Conservation (phyloP, 1,284 basidiomycete species). For the Lentinus polychrous region DNA sequence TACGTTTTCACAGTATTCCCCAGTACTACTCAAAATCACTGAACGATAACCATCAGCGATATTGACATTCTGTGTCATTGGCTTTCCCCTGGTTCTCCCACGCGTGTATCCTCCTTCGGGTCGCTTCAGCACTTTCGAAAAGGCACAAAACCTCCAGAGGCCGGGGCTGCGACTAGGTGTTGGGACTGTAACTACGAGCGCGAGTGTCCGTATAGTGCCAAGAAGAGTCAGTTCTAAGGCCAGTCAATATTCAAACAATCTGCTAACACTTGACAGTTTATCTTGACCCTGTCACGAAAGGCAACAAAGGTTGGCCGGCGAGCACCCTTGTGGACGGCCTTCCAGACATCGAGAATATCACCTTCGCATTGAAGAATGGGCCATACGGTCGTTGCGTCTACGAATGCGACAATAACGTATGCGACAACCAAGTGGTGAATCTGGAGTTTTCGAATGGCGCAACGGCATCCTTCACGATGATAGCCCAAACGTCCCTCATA, state of each 20-base stretch:
- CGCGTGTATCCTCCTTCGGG: conserved; percentile 76
- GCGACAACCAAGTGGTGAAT: conserved; percentile 53
- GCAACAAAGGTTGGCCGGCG: conserved; percentile 57
- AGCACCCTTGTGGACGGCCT: conserved; percentile 66
- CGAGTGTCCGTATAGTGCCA: conserved; percentile 79
- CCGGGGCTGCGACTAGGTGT: conserved; percentile 63
- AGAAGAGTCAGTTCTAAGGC: conserved; percentile 50
- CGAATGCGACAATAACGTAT: conserved; percentile 65
- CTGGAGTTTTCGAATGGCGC: conserved; percentile 70
- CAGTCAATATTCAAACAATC: conserved; percentile 3
- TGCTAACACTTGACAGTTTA: conserved; percentile 44
- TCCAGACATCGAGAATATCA: conserved; percentile 73
- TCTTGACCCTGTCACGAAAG: conserved; percentile 54
- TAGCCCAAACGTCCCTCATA: conserved; percentile 61
- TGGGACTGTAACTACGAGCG: conserved; percentile 66
- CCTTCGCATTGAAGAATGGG: conserved; percentile 31
- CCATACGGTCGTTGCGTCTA: conserved; percentile 84
- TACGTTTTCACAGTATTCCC: conserved; percentile 24
- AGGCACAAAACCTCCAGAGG: conserved; percentile 58
- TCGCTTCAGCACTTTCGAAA: conserved; percentile 77
- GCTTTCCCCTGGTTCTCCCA: conserved; percentile 58
- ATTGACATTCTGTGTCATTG: conserved; percentile 78
- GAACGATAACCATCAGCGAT: conserved; percentile 42
- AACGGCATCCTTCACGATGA: conserved; percentile 79
- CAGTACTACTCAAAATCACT: background rate